A percentile compares a stretch with the other conserved stretches of the same genome.
Evolutionary conservation across 1,139 yeast genomes (phyloP).

Genomic region (Debaryomyces robertsiae): DNA sequence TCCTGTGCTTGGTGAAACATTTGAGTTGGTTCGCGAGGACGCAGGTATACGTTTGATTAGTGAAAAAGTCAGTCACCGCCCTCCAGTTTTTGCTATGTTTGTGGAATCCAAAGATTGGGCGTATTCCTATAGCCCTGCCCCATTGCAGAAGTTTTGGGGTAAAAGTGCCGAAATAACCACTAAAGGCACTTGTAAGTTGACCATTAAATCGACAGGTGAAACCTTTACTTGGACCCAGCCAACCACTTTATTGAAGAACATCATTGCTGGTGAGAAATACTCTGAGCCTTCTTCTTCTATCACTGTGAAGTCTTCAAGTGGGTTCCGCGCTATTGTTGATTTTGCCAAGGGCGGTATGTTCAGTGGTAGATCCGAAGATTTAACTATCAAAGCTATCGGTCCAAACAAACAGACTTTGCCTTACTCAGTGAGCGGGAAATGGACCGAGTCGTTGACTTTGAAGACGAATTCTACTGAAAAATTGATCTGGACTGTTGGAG

Average conservation of each 20-base stretch:
- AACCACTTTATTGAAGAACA: conserved; percentile 75
- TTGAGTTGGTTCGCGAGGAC: conserved; percentile 79
- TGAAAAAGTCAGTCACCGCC: conserved; percentile 83
- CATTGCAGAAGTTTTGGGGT: conserved; percentile 94
- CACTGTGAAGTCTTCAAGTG: conserved; percentile 66
- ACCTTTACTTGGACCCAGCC: conserved; percentile 82
- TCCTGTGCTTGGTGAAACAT: conserved; percentile 87
- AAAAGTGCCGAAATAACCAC: conserved; percentile 83
- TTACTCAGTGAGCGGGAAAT: conserved; percentile 63
- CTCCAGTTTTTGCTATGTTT: conserved; percentile 78
- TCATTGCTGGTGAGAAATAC: conserved; percentile 93
- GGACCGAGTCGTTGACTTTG: conserved; percentile 67
- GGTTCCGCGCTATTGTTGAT: conserved; percentile 67
- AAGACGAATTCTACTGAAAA: conserved; percentile 45
- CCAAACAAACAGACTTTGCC: conserved; percentile 36
- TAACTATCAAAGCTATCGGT: conserved; percentile 57
- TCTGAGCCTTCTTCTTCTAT: conserved; percentile 82
- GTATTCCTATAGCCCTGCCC: conserved; percentile 72
- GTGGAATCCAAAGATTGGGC: conserved; percentile 78
- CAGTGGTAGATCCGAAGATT: conserved; percentile 84
- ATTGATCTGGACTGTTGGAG: conserved; percentile 67
- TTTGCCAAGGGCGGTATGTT: conserved; percentile 78
- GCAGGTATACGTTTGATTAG: conserved; percentile 66
- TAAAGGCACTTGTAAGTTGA: conserved; percentile 64
- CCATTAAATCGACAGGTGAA: conserved; percentile 64